Evolutionary conservation across 805 yeast species (phyloP), one percentile per base, ranked within the genome.

Genomic region (Myxozyma melibiosi): DNA sequence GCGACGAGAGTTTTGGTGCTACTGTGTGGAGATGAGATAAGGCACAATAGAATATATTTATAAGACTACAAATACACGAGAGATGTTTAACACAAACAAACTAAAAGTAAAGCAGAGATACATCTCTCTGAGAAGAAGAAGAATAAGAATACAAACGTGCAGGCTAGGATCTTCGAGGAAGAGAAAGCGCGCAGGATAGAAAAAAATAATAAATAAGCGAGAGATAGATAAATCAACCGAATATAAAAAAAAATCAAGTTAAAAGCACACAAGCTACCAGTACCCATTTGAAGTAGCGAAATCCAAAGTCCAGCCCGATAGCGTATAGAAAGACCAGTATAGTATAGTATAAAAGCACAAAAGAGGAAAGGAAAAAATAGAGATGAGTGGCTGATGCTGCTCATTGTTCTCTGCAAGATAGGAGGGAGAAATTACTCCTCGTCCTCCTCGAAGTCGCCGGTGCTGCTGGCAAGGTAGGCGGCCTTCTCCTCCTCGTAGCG

Each of bases 401-500:
- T n/a, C n/a, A n/a, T n/a, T n/a, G n/a, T n/a, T n/a, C n/a, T n/a
- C n/a, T n/a, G n/a, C n/a, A n/a, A n/a, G n/a, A n/a, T n/a, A n/a
- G n/a, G n/a, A n/a, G n/a, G n/a, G n/a, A n/a, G n/a, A n/a, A n/a
- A n/a, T 33, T 54, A 42, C 60, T 69, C 67, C 58, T 68, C 72
- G 31, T 61, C 64, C 37, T 60, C 68, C 30, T 53, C 58, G 40
- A 63, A 70, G 53, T 64, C 63, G 70, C 70, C 74, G 72, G 71
- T 70, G 62, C 69, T 68, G 77, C 78, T 70, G 71, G 80, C 59
- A 81, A 56, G 80, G 72, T 88, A 89, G 71, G 85, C 90, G 67
- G 92, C 95, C 83, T 92, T 92, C 78, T 90, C 96, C 70, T 86
- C 83, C 79, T 92, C 97, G 77, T 94, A 94, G 79, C 99, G 88